Percentiles rank a stretch among this genome's conserved stretches.
These are phyloP conservation scores for Polyporus tsugae DNA, from an alignment of 1,284 basidiomycete species.

Conservation along the genomic window DNA sequence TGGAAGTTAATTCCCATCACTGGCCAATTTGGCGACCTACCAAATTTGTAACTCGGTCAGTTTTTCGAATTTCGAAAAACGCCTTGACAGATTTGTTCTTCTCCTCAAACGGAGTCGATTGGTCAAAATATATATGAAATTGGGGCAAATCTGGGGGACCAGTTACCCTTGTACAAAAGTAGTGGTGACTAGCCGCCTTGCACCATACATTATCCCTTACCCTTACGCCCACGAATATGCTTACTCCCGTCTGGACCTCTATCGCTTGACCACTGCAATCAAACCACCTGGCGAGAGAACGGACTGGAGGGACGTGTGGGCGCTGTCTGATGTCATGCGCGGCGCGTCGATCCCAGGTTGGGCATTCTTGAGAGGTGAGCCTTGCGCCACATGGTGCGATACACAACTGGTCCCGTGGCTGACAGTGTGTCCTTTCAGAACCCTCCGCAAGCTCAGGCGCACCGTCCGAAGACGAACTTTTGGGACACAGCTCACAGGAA, in stretches of 20 bases:
- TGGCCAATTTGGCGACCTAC: too few species aligned
- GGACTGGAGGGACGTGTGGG: slow-evolving; percentile 7
- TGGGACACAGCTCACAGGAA: slow-evolving; percentile 22
- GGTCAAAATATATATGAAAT: too few species aligned
- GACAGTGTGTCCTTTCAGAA: neutral
- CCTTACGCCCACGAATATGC: neutral
- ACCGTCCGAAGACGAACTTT: slow-evolving; percentile 13
- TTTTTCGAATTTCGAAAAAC: too few species aligned
- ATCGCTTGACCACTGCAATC: neutral
- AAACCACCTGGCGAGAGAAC: neutral
- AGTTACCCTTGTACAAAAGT: too few species aligned
- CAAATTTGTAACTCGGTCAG: too few species aligned
- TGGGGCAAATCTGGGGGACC: too few species aligned
- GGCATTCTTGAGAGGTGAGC: slow-evolving; percentile 14
- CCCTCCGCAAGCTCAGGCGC: slow-evolving; percentile 12
- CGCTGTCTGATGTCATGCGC: slow-evolving; percentile 11
- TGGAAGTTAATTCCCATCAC: too few species aligned
- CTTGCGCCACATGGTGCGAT: neutral
- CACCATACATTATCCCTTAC: neutral
- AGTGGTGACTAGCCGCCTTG: too few species aligned
- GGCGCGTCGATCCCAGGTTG: slow-evolving; percentile 13
- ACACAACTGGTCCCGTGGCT: neutral
- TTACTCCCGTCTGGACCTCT: neutral
- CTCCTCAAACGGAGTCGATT: too few species aligned
- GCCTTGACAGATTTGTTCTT: too few species aligned